Evolutionary conservation across 139 green algal genomes (phyloP).

Genomic region (Chlamydomonas sphaeroides): DNA sequence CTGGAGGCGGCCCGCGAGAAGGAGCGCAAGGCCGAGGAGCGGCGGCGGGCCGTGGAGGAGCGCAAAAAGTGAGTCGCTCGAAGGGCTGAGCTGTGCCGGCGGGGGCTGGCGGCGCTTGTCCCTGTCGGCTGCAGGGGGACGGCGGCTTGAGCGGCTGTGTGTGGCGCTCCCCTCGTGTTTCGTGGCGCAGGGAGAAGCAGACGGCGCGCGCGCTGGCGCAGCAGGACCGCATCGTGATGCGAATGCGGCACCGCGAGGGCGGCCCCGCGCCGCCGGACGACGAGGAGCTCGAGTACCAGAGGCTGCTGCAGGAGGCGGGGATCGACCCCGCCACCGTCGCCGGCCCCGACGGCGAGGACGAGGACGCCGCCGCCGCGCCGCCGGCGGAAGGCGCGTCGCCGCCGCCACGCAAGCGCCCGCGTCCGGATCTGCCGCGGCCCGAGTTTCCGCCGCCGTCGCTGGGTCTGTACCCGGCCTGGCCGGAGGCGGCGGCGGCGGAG

Average conservation of each 20-base stretch:
- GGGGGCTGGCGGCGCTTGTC: constrained; percentile 26
- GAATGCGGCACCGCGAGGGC: constrained; percentile 29
- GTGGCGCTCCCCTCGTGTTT: too few species aligned
- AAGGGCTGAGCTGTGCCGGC: too few species aligned
- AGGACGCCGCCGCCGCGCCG: not conserved
- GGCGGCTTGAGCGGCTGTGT: not conserved
- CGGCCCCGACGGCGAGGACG: constrained; percentile 31
- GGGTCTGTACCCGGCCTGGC: constrained; percentile 63
- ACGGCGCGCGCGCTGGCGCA: constrained; percentile 60
- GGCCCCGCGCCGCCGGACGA: constrained; percentile 75
- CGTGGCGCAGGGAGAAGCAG: constrained; percentile 83
- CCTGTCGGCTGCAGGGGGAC: not conserved
- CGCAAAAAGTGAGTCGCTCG: constrained; percentile 49
- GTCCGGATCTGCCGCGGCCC: constrained; percentile 56
- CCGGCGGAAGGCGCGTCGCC: not conserved
- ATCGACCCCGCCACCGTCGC: constrained; percentile 40
- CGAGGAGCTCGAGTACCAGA: constrained; percentile 79
- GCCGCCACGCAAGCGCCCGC: constrained; percentile 36
- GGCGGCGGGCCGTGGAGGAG: constrained; percentile 51
- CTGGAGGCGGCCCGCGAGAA: constrained; percentile 49
- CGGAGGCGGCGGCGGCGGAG: constrained; percentile 12
- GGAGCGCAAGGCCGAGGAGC: constrained; percentile 64
- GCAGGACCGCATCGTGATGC: constrained; percentile 62
- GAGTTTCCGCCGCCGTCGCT: constrained; percentile 77
- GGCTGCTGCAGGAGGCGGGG: constrained; percentile 54